Conservation (phyloP, 2,329 filamentous ascomycete genomes). For the Xylariaceae sp. region DNA sequence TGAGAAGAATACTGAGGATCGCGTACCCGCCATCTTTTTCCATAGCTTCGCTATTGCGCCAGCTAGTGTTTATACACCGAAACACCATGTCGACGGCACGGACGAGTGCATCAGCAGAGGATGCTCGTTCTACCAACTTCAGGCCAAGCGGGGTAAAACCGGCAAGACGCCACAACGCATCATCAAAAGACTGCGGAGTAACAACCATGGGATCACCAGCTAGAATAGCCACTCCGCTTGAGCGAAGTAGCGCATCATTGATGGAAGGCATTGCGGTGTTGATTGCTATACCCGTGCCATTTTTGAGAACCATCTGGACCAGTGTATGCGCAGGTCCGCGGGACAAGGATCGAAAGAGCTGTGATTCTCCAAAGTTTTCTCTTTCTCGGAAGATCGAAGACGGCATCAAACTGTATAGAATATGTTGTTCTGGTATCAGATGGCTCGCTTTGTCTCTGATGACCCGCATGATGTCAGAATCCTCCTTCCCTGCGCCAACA, state of each 20-base stretch:
- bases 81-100: conserved; percentile 79
- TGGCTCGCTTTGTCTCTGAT: conserved; percentile 79
- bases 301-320: conserved; percentile 63
- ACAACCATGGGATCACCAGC: conserved; percentile 78
- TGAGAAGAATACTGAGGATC: conserved; percentile 75
- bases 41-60: conserved; percentile 98
- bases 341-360: conserved; percentile 70
- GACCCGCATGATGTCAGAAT: conserved; percentile 83
- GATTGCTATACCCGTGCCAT: conserved; percentile 72
- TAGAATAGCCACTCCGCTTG: conserved; percentile 75
- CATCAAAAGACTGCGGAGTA: conserved; percentile 78
- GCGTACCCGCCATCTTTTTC: conserved; percentile 92
- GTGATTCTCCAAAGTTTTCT: conserved; percentile 70
- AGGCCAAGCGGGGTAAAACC: conserved; percentile 82
- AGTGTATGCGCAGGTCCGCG: conserved; percentile 63
- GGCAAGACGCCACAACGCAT: conserved; percentile 88
- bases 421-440: conserved; percentile 72
- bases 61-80: conserved; percentile 79
- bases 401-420: conserved; percentile 79
- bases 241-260: conserved; percentile 77
- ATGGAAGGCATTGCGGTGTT: conserved; percentile 84
- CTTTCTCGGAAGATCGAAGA: conserved; percentile 75
- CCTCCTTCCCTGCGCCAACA: conserved; percentile 80
- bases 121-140: conserved; percentile 75
- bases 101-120: conserved; percentile 63